Base-by-base conservation (phyloP, 106 monocot species). In the Posidonia australis region DNA sequence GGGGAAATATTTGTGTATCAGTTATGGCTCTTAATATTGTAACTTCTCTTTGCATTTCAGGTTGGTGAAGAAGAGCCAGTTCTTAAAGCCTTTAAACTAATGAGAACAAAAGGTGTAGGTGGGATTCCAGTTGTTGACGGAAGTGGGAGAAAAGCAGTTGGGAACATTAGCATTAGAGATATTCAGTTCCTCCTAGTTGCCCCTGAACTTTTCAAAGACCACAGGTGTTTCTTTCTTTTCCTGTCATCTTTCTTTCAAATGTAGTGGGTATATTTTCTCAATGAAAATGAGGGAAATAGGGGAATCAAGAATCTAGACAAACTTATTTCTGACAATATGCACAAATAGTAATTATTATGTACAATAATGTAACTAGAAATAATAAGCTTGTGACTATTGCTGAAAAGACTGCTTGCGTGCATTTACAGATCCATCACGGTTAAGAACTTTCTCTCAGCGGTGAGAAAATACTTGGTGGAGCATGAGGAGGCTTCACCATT, bases 121-220 rank as follows among this genome's bases (percentile, higher is more conserved):
- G 94, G 94, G 14, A 70, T 94, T 47, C 94, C 94, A 10, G 80
- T 94, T 31, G 82, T 94, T 44, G 83, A 86, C 27, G 80, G 5
- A 64, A 78, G 64, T 63, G 76, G 82, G 20, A 68, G 74, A 44
- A 86, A 71, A 44, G 86, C 80, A 22, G 67, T 84, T 22, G 94
- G 94, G 53, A 94, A 94, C 71, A 94, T 94, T 31, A 94, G 94
- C 77, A 84, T 94, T 24, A 86, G 94, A 82, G 94, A 94, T 76
- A 83, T 90, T 26, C 94, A 94, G 44, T 94, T 86, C 80, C 94
- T 94, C 64, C 61, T 94, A 42, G 84, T 75, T 23, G 74, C 89
- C 59, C 86, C 94, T 52, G 86, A 94, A 29, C 86, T 90, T 58
- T 94, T 86, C 51, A 86, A 94, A 74, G 81, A 89, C 16, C 79